Conservation (phyloP, 148 eudicot species). For the Vaccinium macrocarpon region DNA sequence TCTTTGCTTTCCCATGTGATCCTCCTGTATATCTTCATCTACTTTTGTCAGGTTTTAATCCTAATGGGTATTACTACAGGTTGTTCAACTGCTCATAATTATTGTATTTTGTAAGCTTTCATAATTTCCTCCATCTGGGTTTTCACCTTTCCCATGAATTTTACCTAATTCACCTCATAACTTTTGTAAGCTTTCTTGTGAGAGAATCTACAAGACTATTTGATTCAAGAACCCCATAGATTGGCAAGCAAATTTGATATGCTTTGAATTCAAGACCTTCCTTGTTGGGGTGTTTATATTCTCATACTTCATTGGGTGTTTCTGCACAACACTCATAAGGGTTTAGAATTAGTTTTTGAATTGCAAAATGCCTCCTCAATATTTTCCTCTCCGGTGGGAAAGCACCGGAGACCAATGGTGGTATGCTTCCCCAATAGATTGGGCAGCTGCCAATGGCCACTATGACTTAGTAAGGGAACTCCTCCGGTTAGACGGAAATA, state of each 20-base stretch:
- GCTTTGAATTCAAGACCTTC: too few species aligned
- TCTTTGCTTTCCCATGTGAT: conserved; percentile 22
- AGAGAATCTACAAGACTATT: too few species aligned
- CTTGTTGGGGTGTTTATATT: too few species aligned
- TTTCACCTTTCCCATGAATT: neutral
- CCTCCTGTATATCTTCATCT: conserved; percentile 16
- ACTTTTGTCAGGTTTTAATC: neutral
- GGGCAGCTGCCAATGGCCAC: conserved; percentile 96
- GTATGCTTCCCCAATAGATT: conserved; percentile 95
- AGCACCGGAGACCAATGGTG: conserved; percentile 99
- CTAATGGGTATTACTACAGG: conserved; percentile 15
- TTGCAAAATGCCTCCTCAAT: conserved; percentile 37
- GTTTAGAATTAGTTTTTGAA: neutral
- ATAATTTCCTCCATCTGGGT: conserved; percentile 19
- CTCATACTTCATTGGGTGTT: too few species aligned
- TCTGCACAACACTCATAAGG: neutral
- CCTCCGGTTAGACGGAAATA: conserved; percentile 77
- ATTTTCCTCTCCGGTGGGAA: conserved; percentile 90
- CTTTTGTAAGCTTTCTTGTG: too few species aligned
- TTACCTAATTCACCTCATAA: neutral
- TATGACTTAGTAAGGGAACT: conserved; percentile 85
- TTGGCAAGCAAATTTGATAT: too few species aligned
- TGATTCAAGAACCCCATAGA: too few species aligned
- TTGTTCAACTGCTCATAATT: conserved; percentile 11
- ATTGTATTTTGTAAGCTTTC: conserved; percentile 3